Base-by-base conservation (phyloP, 129 eudicot species). In the Lonicera japonica region DNA sequence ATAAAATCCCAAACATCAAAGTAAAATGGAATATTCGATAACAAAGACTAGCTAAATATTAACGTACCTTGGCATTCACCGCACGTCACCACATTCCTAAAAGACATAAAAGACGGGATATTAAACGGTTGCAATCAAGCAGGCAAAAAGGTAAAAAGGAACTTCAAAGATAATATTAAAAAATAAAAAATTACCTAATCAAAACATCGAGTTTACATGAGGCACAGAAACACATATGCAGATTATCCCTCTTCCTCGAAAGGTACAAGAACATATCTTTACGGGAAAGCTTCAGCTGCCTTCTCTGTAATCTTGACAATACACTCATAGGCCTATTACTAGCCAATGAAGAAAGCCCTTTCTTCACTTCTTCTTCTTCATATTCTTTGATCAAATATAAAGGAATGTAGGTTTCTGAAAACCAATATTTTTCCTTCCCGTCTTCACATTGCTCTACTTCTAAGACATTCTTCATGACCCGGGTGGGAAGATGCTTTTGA, bases 401-500 rank as follows among this genome's bases (percentile, higher is more conserved):
- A 70, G 99, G 99, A 62, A 94, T 70, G 29, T 82, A 88, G 25
- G 66, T 53, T 68, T 94, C 99, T 24, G 56, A 57, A 69, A 94
- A 88, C 99, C 99, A 94, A 38, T 83, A 79, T 76, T 82, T 88
- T 12, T 86, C 95, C 63, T 66, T 67, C 46, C 83, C 94, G 21
- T 79, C 87, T 54, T 69, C 66, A 11, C 61, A 47, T 83, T 88
- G 71, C 72, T 88, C 99, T 36, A 76, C 74, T 69, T 83, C 95
- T 58, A 72, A 56, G 21, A 88, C 73, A 61, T 41, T 94, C 72
- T 94, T 94, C 81, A 88, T 52, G 38, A 94, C 82, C 62, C 95
- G 96, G 16, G 99, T 80, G 17, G 99, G 89, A 25, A 94, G 80
- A 67, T 94, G 96, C 69, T 85, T 88, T 80, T 94, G 99, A 69